Percentiles rank a stretch among this genome's conserved stretches.
phyloP scores from a whole-genome alignment of 192 early-diverging fungal genomes.

The Linderina pennispora region DNA sequence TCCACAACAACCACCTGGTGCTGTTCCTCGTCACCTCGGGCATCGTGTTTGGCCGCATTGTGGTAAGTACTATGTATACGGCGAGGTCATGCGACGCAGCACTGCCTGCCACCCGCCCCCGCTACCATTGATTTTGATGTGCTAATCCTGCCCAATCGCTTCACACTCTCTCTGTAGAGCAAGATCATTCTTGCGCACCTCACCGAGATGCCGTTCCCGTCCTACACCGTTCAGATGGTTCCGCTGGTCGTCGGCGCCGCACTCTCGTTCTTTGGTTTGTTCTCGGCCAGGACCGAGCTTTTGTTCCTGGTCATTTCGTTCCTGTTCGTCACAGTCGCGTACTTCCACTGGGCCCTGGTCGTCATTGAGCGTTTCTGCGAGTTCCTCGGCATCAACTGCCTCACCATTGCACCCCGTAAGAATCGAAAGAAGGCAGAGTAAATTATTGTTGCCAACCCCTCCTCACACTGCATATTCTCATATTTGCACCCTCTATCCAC shows the following conservation, averaged over 20 bases:
- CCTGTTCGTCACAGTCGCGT: slow-evolving; percentile 65
- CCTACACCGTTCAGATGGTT: slow-evolving; percentile 70
- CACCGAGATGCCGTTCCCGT: slow-evolving; percentile 75
- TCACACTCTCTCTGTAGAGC: slow-evolving; percentile 56
- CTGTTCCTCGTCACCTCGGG: slow-evolving; percentile 69
- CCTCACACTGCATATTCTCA: too few relatives aligned
- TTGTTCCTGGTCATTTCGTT: slow-evolving; percentile 65
- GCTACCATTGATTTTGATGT: neutral
- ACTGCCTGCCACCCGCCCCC: too few relatives aligned
- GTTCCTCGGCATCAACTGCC: slow-evolving; percentile 78
- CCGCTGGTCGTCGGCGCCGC: slow-evolving; percentile 68
- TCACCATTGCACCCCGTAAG: slow-evolving; percentile 63
- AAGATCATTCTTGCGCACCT: slow-evolving; percentile 89
- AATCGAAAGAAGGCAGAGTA: slow-evolving; percentile 40
- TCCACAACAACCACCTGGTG: slow-evolving; percentile 61
- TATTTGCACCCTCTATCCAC: too few relatives aligned
- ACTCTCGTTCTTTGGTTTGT: slow-evolving; percentile 62
- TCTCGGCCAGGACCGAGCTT: slow-evolving; percentile 62
- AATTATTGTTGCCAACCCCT: too few relatives aligned
- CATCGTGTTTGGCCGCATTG: slow-evolving; percentile 82
- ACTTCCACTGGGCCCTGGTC: slow-evolving; percentile 77
- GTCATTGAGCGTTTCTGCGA: slow-evolving; percentile 87
- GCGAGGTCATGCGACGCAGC: too few relatives aligned
- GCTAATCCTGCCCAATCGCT: too few relatives aligned
- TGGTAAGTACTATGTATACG: slow-evolving; percentile 48